Conservation (phyloP, 2,329 filamentous ascomycete genomes). For the Diaporthe amygdali region DNA sequence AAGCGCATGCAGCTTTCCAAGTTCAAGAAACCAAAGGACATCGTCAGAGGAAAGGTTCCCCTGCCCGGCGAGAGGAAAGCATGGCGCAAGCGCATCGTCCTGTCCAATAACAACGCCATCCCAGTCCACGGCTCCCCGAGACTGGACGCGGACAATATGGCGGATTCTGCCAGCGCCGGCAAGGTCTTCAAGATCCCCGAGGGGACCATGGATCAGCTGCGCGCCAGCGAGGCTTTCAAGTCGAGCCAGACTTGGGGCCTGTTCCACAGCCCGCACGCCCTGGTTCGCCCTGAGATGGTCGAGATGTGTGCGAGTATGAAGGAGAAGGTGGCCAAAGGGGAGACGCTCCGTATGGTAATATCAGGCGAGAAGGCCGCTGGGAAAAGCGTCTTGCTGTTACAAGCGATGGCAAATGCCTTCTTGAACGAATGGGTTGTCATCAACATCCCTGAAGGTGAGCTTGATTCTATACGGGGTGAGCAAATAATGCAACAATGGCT, state of each 20-base stretch:
- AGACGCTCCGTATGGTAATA: slow-evolving; percentile 69
- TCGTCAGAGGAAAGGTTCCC: slow-evolving; percentile 60
- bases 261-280: slow-evolving; percentile 80
- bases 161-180: slow-evolving; percentile 61
- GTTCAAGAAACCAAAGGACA: slow-evolving; percentile 53
- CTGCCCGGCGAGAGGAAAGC: slow-evolving; percentile 83
- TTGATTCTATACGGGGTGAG: not conserved
- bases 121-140: slow-evolving; percentile 67
- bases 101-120: slow-evolving; percentile 93
- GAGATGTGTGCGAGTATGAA: slow-evolving; percentile 71
- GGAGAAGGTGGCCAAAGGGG: slow-evolving; percentile 56
- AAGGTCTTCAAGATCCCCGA: slow-evolving; percentile 74
- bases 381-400: slow-evolving; percentile 86
- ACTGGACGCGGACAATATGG: slow-evolving; percentile 60
- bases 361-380: slow-evolving; percentile 77
- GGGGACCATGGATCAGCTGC: slow-evolving; percentile 76
- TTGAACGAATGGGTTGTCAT: slow-evolving; percentile 88
- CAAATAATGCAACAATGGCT: not conserved
- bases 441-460: slow-evolving; percentile 85
- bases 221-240: slow-evolving; percentile 90
- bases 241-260: slow-evolving; percentile 84
- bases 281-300: slow-evolving; percentile 81
- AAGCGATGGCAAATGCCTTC: slow-evolving; percentile 82
- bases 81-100: slow-evolving; percentile 83
- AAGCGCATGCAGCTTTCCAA: slow-evolving; percentile 46